Evolutionary conservation across 345 rosid species (phyloP), one percentile per base, ranked within the genome.

Genomic region (Euphorbia lathyris): DNA sequence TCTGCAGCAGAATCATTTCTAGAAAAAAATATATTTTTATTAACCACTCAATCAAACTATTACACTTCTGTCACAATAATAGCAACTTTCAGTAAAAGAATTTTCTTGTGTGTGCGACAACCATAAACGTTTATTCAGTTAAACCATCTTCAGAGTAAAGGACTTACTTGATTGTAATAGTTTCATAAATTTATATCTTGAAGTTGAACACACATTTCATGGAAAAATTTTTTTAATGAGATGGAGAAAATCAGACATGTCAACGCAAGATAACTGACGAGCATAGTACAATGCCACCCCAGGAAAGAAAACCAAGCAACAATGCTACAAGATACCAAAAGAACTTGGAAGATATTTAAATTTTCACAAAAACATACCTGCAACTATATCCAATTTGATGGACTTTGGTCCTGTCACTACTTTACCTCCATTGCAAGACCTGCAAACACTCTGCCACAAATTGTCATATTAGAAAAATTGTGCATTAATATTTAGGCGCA

Each of bases 331-430:
- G 47, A 43, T 23, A 48, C 58, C 1, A 3, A 29, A 48, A 56
- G 9, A 36, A 5, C 25, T 9, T 36, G 48, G 57, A 60, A 50
- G 56, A 55, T 12, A 58, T 17, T 60, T 36, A 6, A 60, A 32
- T 34, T 19, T 57, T 65, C 52, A 59, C 7, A 59, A 32, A 38
- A 25, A 66, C 3, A 58, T 79, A 94, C 99, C 99, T 83, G 99
- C 84, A 78, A 84, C 79, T 22, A 95, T 84, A 76, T 83, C 90
- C 85, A 96, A 73, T 73, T 90, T 92, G 78, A 90, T 88, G 10
- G 99, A 58, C 82, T 92, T 96, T 64, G 83, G 69, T 78, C 99
- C 98, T 75, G 74, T 80, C 68, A 87, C 84, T 65, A 96, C 92
- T 78, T 83, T 85, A 51, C 77, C 84, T 45, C 99, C 99, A 79